Percentiles rank a stretch among this genome's conserved stretches.
These are phyloP conservation scores for Physcomitrellopsis africana DNA, from an alignment of 225 moss, liverwort and hornwort species.

Conservation along the genomic window DNA sequence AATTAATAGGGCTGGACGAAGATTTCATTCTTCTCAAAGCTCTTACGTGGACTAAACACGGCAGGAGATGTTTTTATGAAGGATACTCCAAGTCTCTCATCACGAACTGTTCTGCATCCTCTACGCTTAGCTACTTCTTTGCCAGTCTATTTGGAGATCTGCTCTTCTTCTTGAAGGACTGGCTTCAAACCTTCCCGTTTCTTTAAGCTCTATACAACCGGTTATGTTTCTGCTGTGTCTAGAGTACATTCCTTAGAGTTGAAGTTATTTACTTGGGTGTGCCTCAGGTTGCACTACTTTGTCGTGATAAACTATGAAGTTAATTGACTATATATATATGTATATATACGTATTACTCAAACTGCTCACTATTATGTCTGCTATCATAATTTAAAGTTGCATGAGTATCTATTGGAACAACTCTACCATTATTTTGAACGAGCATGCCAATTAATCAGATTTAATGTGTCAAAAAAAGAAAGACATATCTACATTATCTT, in stretches of 20 bases:
- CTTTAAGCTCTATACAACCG: not conserved
- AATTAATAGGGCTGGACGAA: not conserved
- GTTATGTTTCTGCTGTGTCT: not conserved
- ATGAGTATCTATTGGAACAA: too few species aligned
- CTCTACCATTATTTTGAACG: too few species aligned
- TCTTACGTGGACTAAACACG: not conserved
- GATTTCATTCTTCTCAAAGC: constrained; percentile 6
- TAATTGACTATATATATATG: too few species aligned
- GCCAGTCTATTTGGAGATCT: not conserved
- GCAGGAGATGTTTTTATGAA: not conserved
- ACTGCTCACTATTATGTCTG: too few species aligned
- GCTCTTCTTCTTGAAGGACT: constrained; percentile 1
- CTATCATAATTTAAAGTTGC: too few species aligned
- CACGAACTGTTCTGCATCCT: constrained; percentile 12
- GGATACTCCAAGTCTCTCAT: constrained; percentile 13
- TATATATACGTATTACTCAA: too few species aligned
- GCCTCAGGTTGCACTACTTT: too few species aligned
- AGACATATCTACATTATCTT: too few species aligned
- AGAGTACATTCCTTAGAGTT: not conserved
- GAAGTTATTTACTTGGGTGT: not conserved
- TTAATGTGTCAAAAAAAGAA: too few species aligned
- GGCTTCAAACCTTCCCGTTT: not conserved
- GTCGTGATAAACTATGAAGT: too few species aligned
- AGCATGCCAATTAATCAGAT: too few species aligned
- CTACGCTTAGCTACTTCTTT: not conserved